Conservation (phyloP, 306 rosid species). For the Cucurbita moschata region DNA sequence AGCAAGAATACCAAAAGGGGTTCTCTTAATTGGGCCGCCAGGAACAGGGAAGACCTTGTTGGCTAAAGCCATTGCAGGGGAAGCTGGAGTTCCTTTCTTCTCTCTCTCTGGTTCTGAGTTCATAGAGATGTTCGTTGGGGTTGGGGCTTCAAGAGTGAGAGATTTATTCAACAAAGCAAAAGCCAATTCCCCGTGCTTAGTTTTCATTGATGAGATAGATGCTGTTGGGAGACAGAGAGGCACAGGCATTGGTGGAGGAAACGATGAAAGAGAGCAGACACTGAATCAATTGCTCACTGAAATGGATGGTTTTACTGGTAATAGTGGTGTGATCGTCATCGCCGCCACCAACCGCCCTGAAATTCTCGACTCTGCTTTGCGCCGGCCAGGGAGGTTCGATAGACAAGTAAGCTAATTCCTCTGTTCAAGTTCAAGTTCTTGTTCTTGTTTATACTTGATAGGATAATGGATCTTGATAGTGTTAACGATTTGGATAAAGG, state of each 20-base stretch:
- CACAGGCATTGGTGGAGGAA: constrained; percentile 77
- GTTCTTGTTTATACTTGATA: background rate
- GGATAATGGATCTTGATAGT: background rate
- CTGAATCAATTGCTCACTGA: constrained; percentile 67
- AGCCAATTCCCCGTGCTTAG: constrained; percentile 54
- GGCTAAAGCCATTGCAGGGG: constrained; percentile 78
- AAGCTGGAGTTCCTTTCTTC: constrained; percentile 81
- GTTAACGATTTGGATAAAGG: constrained; percentile 15
- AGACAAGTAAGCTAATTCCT: constrained; percentile 36
- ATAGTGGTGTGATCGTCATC: constrained; percentile 57
- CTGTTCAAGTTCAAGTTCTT: background rate
- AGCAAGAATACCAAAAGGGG: constrained; percentile 64
- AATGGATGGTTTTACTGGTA: constrained; percentile 67
- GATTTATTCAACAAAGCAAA: constrained; percentile 68
- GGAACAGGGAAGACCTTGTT: constrained; percentile 74
- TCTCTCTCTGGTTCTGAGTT: constrained; percentile 75
- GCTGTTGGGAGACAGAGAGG: constrained; percentile 85
- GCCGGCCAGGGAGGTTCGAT: constrained; percentile 67
- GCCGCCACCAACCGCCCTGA: constrained; percentile 73
- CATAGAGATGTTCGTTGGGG: constrained; percentile 76
- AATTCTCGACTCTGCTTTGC: constrained; percentile 68
- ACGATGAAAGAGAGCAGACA: constrained; percentile 73
- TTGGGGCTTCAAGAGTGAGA: constrained; percentile 76
- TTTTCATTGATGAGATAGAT: constrained; percentile 73
- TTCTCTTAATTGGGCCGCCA: constrained; percentile 57